Evolutionary conservation across 2,329 filamentous ascomycete genomes (phyloP).

Genomic region (Purpureocillium lavendulum): DNA sequence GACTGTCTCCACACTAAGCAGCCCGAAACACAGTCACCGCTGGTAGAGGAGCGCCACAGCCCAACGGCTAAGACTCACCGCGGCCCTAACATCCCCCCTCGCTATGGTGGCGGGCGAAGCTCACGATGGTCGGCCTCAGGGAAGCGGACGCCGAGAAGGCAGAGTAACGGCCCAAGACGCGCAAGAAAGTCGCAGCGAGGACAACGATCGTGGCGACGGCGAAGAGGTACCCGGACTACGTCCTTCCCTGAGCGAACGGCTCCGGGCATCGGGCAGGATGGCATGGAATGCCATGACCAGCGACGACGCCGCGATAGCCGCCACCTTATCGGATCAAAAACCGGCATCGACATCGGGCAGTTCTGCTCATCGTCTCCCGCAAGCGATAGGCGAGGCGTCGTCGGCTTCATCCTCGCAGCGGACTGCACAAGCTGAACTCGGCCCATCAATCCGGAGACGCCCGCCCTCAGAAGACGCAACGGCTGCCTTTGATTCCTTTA

Average conservation of each 20-base stretch:
- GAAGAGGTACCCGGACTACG: not conserved
- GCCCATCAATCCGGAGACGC: not conserved
- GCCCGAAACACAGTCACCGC: no score
- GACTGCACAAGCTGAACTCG: not conserved
- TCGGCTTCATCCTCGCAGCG: not conserved
- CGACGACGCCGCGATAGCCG: conserved; percentile 6
- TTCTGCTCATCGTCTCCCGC: not conserved
- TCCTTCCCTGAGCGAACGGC: conserved; percentile 11
- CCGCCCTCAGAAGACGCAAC: not conserved
- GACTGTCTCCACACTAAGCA: no score
- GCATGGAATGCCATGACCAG: conserved; percentile 15
- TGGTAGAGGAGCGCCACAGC: no score
- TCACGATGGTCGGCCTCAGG: no score
- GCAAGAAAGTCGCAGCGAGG: conserved; percentile 9
- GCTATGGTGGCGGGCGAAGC: no score
- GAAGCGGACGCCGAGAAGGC: no score
- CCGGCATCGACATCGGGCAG: conserved; percentile 2
- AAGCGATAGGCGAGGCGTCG: conserved; percentile 1
- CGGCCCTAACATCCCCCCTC: no score
- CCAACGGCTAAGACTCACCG: no score
- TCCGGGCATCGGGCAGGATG: conserved; percentile 18
- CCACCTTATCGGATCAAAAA: conserved; percentile 12
- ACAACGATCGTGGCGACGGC: conserved; percentile 5
- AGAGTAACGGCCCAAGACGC: not conserved
- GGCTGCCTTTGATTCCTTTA: conserved; percentile 2